These are phyloP conservation scores for Penicillium decumbens DNA, from an alignment of 2,329 filamentous ascomycete species.

Conservation along the genomic window DNA sequence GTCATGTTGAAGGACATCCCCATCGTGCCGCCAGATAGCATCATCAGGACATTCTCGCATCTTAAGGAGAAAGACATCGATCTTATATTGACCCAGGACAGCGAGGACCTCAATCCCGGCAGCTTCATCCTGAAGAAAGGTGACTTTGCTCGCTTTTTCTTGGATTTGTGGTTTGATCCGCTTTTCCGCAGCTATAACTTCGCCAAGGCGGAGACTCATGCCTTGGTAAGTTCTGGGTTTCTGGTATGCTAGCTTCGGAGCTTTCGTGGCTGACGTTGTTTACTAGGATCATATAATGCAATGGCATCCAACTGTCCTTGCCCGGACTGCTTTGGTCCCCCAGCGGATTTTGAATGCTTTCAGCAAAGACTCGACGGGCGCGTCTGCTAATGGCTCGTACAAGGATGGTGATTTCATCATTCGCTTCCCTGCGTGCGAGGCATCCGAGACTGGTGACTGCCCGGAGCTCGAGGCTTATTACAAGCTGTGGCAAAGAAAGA, in stretches of 20 bases:
- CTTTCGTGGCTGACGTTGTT: conserved; percentile 25
- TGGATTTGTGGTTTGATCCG: conserved; percentile 95
- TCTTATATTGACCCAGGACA: conserved; percentile 78
- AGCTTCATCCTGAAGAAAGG: conserved; percentile 79
- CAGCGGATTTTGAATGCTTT: conserved; percentile 82
- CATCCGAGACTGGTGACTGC: conserved; percentile 55
- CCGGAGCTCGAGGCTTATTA: conserved; percentile 62
- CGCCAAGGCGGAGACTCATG: conserved; percentile 87
- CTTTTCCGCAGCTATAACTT: conserved; percentile 94
- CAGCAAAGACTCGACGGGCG: conserved; percentile 44
- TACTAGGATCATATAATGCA: conserved; percentile 77
- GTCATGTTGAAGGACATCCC: conserved; percentile 81
- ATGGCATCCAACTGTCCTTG: conserved; percentile 95
- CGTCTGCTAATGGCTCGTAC: conserved; percentile 58
- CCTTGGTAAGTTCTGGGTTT: conserved; percentile 58
- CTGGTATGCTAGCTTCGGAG: background rate
- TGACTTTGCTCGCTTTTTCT: conserved; percentile 86
- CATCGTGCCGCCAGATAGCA: conserved; percentile 89
- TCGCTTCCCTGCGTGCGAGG: conserved; percentile 68
- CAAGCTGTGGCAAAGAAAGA: conserved; percentile 38
- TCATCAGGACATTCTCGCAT: conserved; percentile 89
- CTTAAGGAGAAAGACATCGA: conserved; percentile 74
- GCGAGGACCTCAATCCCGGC: conserved; percentile 67
- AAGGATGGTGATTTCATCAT: conserved; percentile 81
- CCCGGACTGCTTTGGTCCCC: conserved; percentile 82